Conservation (phyloP, 1,139 yeast species). For the Chernovozyma aurita region DNA sequence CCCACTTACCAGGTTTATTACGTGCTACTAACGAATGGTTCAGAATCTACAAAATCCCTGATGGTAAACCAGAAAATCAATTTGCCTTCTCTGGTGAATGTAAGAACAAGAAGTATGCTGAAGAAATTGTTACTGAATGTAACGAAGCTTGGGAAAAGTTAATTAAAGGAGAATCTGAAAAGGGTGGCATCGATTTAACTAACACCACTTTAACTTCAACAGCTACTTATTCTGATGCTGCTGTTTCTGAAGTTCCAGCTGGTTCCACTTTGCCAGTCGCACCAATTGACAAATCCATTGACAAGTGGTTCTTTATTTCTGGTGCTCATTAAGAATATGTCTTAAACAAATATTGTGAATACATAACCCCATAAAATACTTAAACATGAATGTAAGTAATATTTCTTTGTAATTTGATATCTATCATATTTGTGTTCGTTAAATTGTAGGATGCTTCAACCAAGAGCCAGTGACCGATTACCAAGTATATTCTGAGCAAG, state of each 20-base stretch:
- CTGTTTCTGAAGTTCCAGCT: slow-evolving; percentile 55
- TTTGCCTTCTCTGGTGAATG: slow-evolving; percentile 85
- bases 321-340: slow-evolving; percentile 51
- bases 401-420: too few relatives aligned
- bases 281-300: slow-evolving; percentile 93
- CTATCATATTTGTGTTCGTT: too few relatives aligned
- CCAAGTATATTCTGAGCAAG: too few relatives aligned
- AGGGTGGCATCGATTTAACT: slow-evolving; percentile 53
- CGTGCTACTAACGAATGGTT: slow-evolving; percentile 90
- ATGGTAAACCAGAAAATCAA: slow-evolving; percentile 82
- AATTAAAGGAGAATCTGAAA: slow-evolving; percentile 49
- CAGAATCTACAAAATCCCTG: slow-evolving; percentile 91
- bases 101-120: slow-evolving; percentile 65
- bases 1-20: slow-evolving; percentile 78
- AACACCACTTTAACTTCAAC: slow-evolving; percentile 70
- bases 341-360: background rate
- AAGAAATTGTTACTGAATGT: slow-evolving; percentile 69
- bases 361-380: too few relatives aligned
- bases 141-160: slow-evolving; percentile 74
- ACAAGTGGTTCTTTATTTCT: slow-evolving; percentile 98
- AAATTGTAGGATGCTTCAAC: too few relatives aligned
- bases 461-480: too few relatives aligned
- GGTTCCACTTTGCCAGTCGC: slow-evolving; percentile 77
- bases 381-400: too few relatives aligned
- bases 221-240: slow-evolving; percentile 46